Conservation (phyloP, 2,329 filamentous ascomycete genomes). For the Penicillium sp. region DNA sequence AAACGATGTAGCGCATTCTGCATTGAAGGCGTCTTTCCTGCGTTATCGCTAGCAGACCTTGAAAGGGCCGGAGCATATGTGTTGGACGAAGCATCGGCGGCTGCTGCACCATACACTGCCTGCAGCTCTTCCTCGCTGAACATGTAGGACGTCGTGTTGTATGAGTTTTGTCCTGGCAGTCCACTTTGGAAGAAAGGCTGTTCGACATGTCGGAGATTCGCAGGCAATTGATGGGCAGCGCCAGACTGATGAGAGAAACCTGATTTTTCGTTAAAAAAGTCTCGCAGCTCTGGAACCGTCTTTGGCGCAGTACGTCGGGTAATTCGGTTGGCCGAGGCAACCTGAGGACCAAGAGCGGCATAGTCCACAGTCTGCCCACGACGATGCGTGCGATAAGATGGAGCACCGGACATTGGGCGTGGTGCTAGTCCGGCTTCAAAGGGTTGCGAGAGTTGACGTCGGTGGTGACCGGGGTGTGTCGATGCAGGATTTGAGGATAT, state of each 20-base stretch:
- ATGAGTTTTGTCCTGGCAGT: slow-evolving; percentile 20
- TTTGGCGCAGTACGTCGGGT: slow-evolving; percentile 26
- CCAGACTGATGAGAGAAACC: slow-evolving; percentile 20
- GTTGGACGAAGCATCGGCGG: slow-evolving; percentile 20
- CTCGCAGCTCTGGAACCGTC: slow-evolving; percentile 30
- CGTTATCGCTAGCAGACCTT: slow-evolving; percentile 26
- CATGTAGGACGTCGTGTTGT: slow-evolving; percentile 36
- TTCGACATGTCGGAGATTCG: slow-evolving; percentile 52
- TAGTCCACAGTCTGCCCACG: slow-evolving; percentile 85
- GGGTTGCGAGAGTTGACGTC: slow-evolving; percentile 77
- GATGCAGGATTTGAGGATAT: slow-evolving; percentile 26
- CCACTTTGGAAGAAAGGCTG: slow-evolving; percentile 28
- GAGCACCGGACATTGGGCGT: slow-evolving; percentile 61
- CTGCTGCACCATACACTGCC: slow-evolving; percentile 34
- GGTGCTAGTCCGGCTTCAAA: slow-evolving; percentile 65
- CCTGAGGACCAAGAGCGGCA: slow-evolving; percentile 60
- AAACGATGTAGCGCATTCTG: slow-evolving; percentile 33
- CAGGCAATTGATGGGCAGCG: slow-evolving; percentile 19
- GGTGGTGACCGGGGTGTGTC: slow-evolving; percentile 68
- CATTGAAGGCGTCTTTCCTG: slow-evolving; percentile 26
- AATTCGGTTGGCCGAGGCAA: slow-evolving; percentile 17
- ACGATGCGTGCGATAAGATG: slow-evolving; percentile 63
- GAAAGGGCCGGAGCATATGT: slow-evolving; percentile 24
- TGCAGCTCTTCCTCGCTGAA: slow-evolving; percentile 38
- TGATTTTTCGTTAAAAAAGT: slow-evolving; percentile 35